Conservation (phyloP, 352 stramenopile genomes). For the Globisporangium okanoganense region DNA sequence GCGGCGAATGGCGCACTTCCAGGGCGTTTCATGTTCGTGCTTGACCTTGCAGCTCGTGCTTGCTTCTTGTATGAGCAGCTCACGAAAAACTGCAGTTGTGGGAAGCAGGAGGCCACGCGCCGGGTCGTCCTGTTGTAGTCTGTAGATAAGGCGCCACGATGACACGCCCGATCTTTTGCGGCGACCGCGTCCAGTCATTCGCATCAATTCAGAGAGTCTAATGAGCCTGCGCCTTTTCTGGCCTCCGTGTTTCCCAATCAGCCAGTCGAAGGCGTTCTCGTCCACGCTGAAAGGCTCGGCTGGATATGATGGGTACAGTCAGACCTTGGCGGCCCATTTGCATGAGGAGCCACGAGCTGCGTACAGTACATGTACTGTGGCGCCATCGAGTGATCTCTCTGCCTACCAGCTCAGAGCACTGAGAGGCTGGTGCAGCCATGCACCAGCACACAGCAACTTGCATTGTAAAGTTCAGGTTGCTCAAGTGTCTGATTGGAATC, state of each 20-base stretch:
- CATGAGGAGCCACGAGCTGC: no score
- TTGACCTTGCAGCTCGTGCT: neutral
- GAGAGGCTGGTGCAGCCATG: no score
- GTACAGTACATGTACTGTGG: no score
- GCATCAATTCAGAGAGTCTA: neutral
- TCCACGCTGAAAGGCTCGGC: neutral
- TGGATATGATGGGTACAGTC: neutral
- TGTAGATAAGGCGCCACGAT: neutral
- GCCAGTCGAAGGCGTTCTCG: no score
- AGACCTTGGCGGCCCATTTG: neutral
- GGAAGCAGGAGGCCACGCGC: neutral
- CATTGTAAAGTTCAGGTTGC: no score
- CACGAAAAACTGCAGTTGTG: neutral
- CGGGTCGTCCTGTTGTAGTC: neutral
- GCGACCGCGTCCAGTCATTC: neutral
- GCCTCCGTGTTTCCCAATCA: neutral
- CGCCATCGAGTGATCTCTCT: no score
- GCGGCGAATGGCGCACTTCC: neutral
- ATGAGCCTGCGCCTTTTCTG: neutral
- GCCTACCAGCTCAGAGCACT: no score
- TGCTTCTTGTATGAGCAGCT: neutral
- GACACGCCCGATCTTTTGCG: neutral
- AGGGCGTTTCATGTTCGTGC: neutral
- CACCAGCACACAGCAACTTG: no score
- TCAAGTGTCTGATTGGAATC: no score